Conservation (phyloP, 768 basidiomycete genomes). For the Mycena alexandri region DNA sequence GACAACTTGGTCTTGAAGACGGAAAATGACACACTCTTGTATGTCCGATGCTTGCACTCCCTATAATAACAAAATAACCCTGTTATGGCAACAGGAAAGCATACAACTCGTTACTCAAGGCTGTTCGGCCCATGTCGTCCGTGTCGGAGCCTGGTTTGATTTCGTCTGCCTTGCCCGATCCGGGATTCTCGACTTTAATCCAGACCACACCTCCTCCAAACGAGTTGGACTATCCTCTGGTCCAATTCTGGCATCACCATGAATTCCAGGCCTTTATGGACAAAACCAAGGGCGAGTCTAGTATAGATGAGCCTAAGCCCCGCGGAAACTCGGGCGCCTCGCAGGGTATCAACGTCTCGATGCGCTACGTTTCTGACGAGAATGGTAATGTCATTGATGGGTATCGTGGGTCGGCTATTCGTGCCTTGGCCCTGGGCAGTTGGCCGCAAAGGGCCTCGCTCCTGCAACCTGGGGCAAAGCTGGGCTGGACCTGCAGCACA, state of each 20-base stretch:
- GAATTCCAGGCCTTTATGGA: neutral
- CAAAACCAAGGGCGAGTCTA: neutral
- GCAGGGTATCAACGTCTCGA: constrained; percentile 11
- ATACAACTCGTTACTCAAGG: neutral
- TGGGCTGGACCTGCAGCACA: neutral
- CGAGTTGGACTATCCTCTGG: neutral
- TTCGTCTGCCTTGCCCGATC: neutral
- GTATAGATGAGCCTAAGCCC: neutral
- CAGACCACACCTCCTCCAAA: neutral
- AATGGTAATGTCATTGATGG: neutral
- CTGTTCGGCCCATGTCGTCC: neutral
- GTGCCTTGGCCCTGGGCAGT: neutral
- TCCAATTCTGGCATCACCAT: neutral
- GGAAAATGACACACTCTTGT: constrained; percentile 2
- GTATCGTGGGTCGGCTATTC: neutral
- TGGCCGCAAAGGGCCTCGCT: neutral
- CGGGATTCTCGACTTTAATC: neutral
- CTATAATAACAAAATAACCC: neutral
- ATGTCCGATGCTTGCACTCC: too few relatives aligned
- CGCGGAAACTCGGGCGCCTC: neutral
- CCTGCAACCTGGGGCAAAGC: constrained; percentile 3
- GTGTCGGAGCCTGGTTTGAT: neutral
- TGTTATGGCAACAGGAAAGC: neutral
- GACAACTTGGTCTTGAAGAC: neutral
- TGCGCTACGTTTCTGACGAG: neutral